Evolutionary conservation across 2,329 filamentous ascomycete species (phyloP), one percentile per base, ranked within the genome.

Genomic region (Capronia coronata): DNA sequence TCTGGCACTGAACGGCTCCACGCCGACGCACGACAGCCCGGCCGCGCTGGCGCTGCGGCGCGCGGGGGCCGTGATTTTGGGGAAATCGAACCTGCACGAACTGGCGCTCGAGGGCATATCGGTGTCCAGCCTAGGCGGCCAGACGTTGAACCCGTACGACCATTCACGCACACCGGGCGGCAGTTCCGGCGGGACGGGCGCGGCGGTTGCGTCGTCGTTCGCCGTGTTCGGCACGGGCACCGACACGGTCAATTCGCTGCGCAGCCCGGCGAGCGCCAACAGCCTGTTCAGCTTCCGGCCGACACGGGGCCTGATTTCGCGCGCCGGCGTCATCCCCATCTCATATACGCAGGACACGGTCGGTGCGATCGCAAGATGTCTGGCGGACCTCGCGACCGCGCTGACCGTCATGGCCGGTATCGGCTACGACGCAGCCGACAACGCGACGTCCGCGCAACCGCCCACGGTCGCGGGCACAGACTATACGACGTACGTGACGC

Each of bases 141-240:
- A 85, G 63, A 83, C 80, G 0, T 62, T 78, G 52, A 84, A 84
- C 61, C 80, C 82, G 0, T 86, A 87, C 56, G 81, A 86, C 62
- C 63, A 68, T 1, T 73, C 71, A 0, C 75, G 84, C n/a, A 84
- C 81, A 0, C 80, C 64, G 1, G 61, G 61, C 7, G 65, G 66
- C 10, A 66, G 65, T 25, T 67, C 65, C n/a, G 59, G 63, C 11
- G 65, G 66, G 11, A 65, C 63, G 9, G 65, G 62, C 6, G 62
- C 65, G 13, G 60, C 58, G 14, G 58, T 67, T 8, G 59, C 62
- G 10, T 63, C 64, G 23, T 64, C 64, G 18, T 66, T 64, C 46
- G 55, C 63, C 0, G 64, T 65, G 2, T 49, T 66, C 43, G 53
- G 62, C 9, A 58, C 67, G 8, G 66, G 65, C 11, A 66, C 62